Evolutionary conservation across 768 basidiomycete genomes (phyloP).

Genomic region (Lanmaoa pseudosensibilis): DNA sequence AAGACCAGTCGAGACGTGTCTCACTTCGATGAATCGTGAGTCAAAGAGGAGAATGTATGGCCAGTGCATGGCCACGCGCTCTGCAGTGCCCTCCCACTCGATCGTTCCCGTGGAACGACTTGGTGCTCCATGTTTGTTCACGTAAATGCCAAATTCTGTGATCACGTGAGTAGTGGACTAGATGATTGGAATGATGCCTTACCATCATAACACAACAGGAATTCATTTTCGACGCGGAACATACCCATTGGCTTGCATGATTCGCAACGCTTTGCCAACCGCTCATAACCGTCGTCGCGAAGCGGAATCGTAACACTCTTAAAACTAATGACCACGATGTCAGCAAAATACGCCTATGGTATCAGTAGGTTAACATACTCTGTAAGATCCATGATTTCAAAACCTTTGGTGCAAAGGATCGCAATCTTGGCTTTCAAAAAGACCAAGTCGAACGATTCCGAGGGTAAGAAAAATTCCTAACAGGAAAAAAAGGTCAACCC

Average conservation of each 20-base stretch:
- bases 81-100: constrained; percentile 94
- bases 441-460: constrained; percentile 85
- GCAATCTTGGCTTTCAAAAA: constrained; percentile 94
- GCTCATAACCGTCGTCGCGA: constrained; percentile 68
- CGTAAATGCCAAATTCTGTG: constrained; percentile 87
- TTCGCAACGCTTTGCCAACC: constrained; percentile 78
- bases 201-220: constrained; percentile 89
- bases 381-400: constrained; percentile 95
- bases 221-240: constrained; percentile 88
- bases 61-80: constrained; percentile 84
- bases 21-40: constrained; percentile 85
- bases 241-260: constrained; percentile 83
- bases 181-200: constrained; percentile 17
- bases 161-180: constrained; percentile 7
- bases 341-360: not conserved
- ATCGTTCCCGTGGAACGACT: constrained; percentile 69
- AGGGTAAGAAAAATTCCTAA: constrained; percentile 90
- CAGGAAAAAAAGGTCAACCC: not conserved
- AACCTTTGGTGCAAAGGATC: constrained; percentile 90
- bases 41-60: constrained; percentile 90
- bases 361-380: constrained; percentile 56
- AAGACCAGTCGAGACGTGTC: constrained; percentile 77
- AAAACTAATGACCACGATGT: constrained; percentile 47
- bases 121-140: constrained; percentile 88
- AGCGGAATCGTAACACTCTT: constrained; percentile 89